These are phyloP conservation scores for Phialophora tarda DNA, from an alignment of 2,329 filamentous ascomycete genomes.

Conservation along the genomic window DNA sequence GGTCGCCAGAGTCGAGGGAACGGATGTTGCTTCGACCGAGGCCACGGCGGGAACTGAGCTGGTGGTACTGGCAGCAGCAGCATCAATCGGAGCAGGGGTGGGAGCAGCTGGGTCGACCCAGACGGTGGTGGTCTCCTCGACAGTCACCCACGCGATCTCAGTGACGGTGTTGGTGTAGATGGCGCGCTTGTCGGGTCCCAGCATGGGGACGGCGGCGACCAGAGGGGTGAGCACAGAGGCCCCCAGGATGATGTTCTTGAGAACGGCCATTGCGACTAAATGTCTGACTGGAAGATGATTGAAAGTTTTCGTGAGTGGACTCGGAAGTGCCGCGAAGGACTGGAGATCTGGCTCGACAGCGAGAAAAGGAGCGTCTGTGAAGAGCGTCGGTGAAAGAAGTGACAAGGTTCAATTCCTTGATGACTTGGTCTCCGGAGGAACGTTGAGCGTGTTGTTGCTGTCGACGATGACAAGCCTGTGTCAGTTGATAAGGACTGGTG, in stretches of 20 bases:
- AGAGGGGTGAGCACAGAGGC: conserved; percentile 36
- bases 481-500: conserved; percentile 21
- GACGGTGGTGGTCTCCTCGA: conserved; percentile 38
- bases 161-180: conserved; percentile 34
- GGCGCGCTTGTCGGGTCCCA: conserved; percentile 17
- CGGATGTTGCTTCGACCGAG: neutral
- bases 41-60: conserved; percentile 19
- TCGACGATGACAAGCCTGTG: conserved; percentile 35
- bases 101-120: conserved; percentile 32
- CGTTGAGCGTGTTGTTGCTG: conserved; percentile 19
- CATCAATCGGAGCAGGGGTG: conserved; percentile 17
- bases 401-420: neutral
- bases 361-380: conserved; percentile 13
- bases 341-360: conserved; percentile 37
- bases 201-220: conserved; percentile 32
- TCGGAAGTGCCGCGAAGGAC: conserved; percentile 18
- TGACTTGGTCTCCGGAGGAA: conserved; percentile 23
- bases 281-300: conserved; percentile 6
- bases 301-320: neutral
- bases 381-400: conserved; percentile 2
- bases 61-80: conserved; percentile 13
- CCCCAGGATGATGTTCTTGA: conserved; percentile 38
- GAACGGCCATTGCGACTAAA: conserved; percentile 33
- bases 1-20: conserved; percentile 16
- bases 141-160: conserved; percentile 36